Conservation (phyloP, 23 red algal species). For the Chondrus crispus region DNA sequence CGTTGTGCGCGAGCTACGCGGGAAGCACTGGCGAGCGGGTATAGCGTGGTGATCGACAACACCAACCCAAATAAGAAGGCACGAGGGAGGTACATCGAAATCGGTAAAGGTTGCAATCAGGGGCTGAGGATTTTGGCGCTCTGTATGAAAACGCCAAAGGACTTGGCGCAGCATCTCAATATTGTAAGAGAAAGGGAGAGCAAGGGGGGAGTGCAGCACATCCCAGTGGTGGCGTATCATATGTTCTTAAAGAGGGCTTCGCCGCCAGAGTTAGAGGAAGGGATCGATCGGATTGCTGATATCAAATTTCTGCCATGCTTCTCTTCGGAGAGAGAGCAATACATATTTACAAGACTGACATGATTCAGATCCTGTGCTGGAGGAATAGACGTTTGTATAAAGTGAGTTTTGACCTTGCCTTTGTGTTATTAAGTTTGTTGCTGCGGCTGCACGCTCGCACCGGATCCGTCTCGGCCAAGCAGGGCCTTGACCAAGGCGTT, state of each 20-base stretch:
- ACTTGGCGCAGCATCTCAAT: constrained; percentile 50
- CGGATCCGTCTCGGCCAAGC: not conserved
- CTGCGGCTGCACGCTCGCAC: not conserved
- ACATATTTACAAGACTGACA: constrained; percentile 37
- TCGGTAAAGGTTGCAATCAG: not conserved
- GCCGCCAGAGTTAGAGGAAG: constrained; percentile 40
- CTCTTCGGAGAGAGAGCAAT: constrained; percentile 5
- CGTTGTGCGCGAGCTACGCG: constrained; percentile 23
- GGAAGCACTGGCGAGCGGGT: constrained; percentile 5
- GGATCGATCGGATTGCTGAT: constrained; percentile 34
- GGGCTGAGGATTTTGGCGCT: constrained; percentile 25
- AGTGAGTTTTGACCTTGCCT: too few relatives aligned
- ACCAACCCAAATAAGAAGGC: constrained; percentile 35
- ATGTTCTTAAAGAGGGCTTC: constrained; percentile 4
- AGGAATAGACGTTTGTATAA: too few relatives aligned
- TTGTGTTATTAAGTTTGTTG: too few relatives aligned
- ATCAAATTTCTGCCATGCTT: constrained; percentile 59
- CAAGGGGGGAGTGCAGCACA: not conserved
- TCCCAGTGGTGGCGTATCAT: constrained; percentile 52
- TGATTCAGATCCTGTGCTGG: too few relatives aligned
- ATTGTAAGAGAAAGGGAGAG: constrained; percentile 33
- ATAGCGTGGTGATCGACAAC: constrained; percentile 60
- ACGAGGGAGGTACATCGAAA: constrained; percentile 56
- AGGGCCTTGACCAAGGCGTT: constrained; percentile 41
- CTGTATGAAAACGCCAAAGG: constrained; percentile 8